Conservation (phyloP, 345 rosid species). For the Cardamine chenopodiifolia region DNA sequence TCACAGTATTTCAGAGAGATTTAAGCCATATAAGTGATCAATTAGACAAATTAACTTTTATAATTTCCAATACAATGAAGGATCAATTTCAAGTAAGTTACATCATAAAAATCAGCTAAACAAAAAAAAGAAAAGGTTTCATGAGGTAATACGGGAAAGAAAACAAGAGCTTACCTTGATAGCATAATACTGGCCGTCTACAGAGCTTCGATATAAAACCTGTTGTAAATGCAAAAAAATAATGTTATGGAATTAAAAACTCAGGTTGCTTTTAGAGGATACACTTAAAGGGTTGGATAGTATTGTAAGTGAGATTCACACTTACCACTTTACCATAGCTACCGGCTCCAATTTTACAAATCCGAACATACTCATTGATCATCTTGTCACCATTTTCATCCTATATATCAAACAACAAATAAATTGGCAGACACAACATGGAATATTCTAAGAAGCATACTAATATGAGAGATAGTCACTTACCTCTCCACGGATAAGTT, state of each 20-base stretch:
- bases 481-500: constrained; percentile 86
- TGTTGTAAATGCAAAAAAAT: constrained; percentile 36
- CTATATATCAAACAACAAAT: constrained; percentile 48
- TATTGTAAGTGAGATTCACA: constrained; percentile 5
- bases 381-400: constrained; percentile 91
- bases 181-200: constrained; percentile 84
- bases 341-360: constrained; percentile 85
- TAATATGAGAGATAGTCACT: background rate
- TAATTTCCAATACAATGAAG: background rate
- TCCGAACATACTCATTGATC: constrained; percentile 87
- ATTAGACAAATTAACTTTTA: background rate
- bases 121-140: background rate
- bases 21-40: constrained; percentile 15
- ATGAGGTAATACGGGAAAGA: background rate
- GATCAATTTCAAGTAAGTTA: background rate
- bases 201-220: constrained; percentile 80
- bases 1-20: constrained; percentile 12
- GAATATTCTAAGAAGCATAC: background rate
- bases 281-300: constrained; percentile 6
- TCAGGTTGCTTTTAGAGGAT: background rate
- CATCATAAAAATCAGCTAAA: constrained; percentile 4
- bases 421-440: background rate
- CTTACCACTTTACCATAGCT: constrained; percentile 99
- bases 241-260: constrained; percentile 16
- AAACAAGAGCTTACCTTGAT: constrained; percentile 65